Evolutionary conservation across 139 green algal species (phyloP).

Genomic region (Chlorella sp.): DNA sequence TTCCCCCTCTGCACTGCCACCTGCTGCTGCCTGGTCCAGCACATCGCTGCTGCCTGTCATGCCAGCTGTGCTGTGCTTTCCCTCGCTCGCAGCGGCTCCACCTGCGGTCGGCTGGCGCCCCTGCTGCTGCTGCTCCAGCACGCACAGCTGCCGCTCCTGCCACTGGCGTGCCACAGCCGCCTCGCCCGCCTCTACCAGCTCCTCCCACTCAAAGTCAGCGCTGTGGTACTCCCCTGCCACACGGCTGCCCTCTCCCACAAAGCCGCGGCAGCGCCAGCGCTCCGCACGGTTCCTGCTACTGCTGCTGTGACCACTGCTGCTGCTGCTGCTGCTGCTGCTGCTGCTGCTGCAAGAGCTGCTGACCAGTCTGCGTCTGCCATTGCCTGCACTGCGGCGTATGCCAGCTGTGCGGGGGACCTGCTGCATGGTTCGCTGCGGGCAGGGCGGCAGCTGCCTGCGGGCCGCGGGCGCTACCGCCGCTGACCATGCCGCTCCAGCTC

Average conservation of each 20-base stretch:
- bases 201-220: slow-evolving; percentile 69
- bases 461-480: too few relatives aligned
- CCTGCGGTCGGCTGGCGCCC: neutral
- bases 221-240: slow-evolving; percentile 68
- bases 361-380: neutral
- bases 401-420: too few relatives aligned
- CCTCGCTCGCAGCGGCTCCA: neutral
- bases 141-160: slow-evolving; percentile 9
- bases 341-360: neutral
- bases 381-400: neutral
- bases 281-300: neutral
- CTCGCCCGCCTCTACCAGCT: slow-evolving; percentile 38
- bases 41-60: neutral
- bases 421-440: too few relatives aligned
- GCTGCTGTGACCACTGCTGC: neutral
- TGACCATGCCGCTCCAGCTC: too few relatives aligned
- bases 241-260: slow-evolving; percentile 40
- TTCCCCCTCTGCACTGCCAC: neutral
- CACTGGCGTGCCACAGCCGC: slow-evolving; percentile 51
- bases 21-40: neutral
- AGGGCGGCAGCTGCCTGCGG: too few relatives aligned
- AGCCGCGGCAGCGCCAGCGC: slow-evolving; percentile 23
- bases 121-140: neutral
- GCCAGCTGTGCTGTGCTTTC: neutral
- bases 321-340: neutral